Conservation (phyloP, 2,329 filamentous ascomycete species). For the Fusarium algeriense region DNA sequence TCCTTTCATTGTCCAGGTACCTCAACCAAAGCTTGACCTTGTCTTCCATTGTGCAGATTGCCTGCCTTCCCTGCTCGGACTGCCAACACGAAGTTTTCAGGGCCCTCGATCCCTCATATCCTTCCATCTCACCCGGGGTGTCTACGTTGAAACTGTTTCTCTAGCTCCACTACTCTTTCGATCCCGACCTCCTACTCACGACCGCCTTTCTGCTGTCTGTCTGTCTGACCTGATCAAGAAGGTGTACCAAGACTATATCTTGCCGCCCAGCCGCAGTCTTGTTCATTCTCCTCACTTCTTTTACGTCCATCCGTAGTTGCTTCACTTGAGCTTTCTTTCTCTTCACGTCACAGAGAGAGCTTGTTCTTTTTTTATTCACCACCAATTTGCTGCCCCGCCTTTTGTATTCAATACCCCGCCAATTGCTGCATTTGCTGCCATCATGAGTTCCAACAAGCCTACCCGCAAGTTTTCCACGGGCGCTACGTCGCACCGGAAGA, state of each 20-base stretch:
- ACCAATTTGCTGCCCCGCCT: slow-evolving; percentile 28
- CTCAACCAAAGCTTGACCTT: slow-evolving; percentile 5
- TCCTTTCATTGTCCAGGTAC: slow-evolving; percentile 18
- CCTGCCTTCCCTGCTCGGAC: slow-evolving; percentile 22
- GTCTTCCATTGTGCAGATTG: slow-evolving; percentile 25
- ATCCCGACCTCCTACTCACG: slow-evolving; percentile 42
- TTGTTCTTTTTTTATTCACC: not conserved
- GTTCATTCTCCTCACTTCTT: slow-evolving; percentile 16
- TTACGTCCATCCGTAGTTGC: slow-evolving; percentile 25
- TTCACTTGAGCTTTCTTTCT: slow-evolving; percentile 11
- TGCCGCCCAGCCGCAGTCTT: slow-evolving; percentile 25
- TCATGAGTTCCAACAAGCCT: slow-evolving; percentile 45
- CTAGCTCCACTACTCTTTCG: slow-evolving; percentile 46
- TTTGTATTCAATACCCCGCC: slow-evolving; percentile 26
- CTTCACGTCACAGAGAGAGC: slow-evolving; percentile 17
- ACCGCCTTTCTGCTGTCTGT: slow-evolving; percentile 45
- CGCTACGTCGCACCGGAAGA: slow-evolving; percentile 60
- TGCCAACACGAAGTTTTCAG: slow-evolving; percentile 29
- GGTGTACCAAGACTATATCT: slow-evolving; percentile 41
- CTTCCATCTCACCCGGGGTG: slow-evolving; percentile 38
- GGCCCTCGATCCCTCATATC: slow-evolving; percentile 32
- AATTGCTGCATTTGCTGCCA: slow-evolving; percentile 30
- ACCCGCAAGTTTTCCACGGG: slow-evolving; percentile 59
- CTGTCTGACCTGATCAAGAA: slow-evolving; percentile 43
- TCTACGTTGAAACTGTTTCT: slow-evolving; percentile 26